These are phyloP conservation scores for Paracoccidioides brasiliensis DNA, from an alignment of 2,329 filamentous ascomycete genomes.

Conservation along the genomic window DNA sequence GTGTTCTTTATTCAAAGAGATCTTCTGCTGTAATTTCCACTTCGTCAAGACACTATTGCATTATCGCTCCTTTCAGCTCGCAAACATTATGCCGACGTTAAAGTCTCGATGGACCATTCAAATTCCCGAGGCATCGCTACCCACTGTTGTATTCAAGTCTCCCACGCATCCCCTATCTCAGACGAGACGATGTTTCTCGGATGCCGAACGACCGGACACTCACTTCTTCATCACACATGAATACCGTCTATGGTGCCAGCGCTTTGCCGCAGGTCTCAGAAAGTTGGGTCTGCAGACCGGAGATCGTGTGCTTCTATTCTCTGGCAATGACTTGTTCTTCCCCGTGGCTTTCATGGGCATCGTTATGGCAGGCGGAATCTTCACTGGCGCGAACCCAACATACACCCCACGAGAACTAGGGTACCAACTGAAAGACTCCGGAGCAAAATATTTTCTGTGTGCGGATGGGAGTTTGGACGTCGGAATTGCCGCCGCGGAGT, in stretches of 20 bases:
- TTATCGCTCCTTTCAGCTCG: not conserved
- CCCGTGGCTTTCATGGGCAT: slow-evolving; percentile 58
- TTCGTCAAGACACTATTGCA: not conserved
- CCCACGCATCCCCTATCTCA: slow-evolving; percentile 35
- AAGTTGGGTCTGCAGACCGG: slow-evolving; percentile 51
- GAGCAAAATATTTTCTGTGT: slow-evolving; percentile 54
- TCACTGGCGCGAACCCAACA: slow-evolving; percentile 60
- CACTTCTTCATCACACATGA: slow-evolving; percentile 51
- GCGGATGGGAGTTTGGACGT: slow-evolving; percentile 47
- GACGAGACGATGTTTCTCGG: slow-evolving; percentile 41
- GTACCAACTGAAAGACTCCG: slow-evolving; percentile 61
- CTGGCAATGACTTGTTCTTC: slow-evolving; percentile 60
- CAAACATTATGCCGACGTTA: slow-evolving; percentile 35
- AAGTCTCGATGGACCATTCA: slow-evolving; percentile 38
- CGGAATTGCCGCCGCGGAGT: slow-evolving; percentile 51
- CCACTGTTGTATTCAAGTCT: slow-evolving; percentile 39
- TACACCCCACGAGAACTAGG: slow-evolving; percentile 60
- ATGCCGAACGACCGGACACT: slow-evolving; percentile 53
- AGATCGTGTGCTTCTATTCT: slow-evolving; percentile 61
- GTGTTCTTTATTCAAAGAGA: too few species aligned
- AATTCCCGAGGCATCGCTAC: slow-evolving; percentile 34
- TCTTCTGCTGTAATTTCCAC: not conserved
- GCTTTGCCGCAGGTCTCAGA: slow-evolving; percentile 55
- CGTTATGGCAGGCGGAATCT: slow-evolving; percentile 65
- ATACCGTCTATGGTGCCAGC: slow-evolving; percentile 59